phyloP scores from a whole-genome alignment of 2,329 filamentous ascomycete species.

The Ophiostoma pallidulum region DNA sequence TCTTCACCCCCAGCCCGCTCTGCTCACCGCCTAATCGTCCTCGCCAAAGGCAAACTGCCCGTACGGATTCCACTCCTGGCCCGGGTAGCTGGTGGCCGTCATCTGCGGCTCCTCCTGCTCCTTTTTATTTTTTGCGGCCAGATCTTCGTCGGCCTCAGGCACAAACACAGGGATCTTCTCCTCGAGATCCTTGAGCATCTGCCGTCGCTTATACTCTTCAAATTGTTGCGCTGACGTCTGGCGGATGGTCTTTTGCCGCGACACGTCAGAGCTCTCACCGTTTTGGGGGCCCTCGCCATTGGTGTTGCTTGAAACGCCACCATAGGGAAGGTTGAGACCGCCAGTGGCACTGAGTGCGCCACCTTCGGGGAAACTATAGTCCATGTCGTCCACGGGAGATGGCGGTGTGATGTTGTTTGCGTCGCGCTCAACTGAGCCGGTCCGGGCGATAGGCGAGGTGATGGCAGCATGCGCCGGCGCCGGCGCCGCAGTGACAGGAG shows the following conservation, averaged over 20 bases:
- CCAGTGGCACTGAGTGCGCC: conserved; percentile 9
- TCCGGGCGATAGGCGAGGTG: background rate
- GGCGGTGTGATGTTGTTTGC: conserved; percentile 13
- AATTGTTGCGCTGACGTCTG: conserved; percentile 25
- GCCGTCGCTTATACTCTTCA: conserved; percentile 36
- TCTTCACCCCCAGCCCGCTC: background rate
- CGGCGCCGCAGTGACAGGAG: background rate
- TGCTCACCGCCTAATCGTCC: conserved; percentile 8
- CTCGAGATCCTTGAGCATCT: conserved; percentile 36
- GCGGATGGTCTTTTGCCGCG: conserved; percentile 20
- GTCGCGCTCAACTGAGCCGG: background rate
- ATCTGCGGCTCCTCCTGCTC: conserved; percentile 45
- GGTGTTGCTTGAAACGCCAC: conserved; percentile 2
- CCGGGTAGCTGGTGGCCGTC: conserved; percentile 59
- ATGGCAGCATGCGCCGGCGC: background rate
- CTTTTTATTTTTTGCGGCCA: conserved; percentile 23
- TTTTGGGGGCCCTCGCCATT: conserved; percentile 7
- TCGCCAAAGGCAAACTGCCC: conserved; percentile 24
- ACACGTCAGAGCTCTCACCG: conserved; percentile 16
- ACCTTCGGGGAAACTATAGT: conserved; percentile 21
- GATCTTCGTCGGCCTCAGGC: conserved; percentile 20
- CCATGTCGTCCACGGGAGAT: conserved; percentile 32
- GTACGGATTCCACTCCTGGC: conserved; percentile 60
- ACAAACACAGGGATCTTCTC: conserved; percentile 42
- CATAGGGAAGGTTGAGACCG: conserved; percentile 8